Base-by-base conservation (phyloP, 441 rosid species). In the Gossypium lobatum region DNA sequence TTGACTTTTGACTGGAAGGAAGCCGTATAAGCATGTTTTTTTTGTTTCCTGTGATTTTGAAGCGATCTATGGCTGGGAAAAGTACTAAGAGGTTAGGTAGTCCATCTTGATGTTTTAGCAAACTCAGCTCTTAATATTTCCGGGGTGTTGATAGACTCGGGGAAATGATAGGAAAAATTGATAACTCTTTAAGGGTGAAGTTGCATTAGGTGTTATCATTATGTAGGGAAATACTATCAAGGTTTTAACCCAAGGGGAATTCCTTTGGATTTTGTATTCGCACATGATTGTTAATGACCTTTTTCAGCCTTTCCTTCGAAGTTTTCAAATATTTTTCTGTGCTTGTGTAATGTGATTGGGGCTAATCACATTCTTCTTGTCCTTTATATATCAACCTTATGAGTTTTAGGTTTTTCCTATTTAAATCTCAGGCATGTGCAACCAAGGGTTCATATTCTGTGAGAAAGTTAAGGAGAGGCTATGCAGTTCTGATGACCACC, bases 381-480 rank as follows among this genome's bases (percentile, higher is more conserved):
- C 18, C 28, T 70, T 50, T 11, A 63, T 10, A 46, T 68, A 66
- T 75, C 25, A 48, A 42, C 61, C 28, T 79, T 50, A 26, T 20
- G 17, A 72, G 57, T 39, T 55, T 70, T 64, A 17, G 42, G 55
- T 55, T 65, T 46, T 53, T 42, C 55, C 53, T 54, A 65, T 75
- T 86, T 76, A 66, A 77, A 72, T 80, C 73, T 63, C 88, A 96
- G 99, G 90, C 82, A 84, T 87, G 83, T 92, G 82, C 85, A 88
- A 82, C 84, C 88, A 94, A 85, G 98, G 91, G 71, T 87, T 91
- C 78, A 71, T 84, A 62, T 91, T 93, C 80, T 94, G 91, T 70
- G 99, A 94, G 80, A 96, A 91, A 88, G 98, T 96, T 57, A 94
- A 94, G 87, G 99, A 91, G 88, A 93, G 87, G 86, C 80, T 96